Evolutionary conservation across 805 yeast genomes (phyloP).

Genomic region (Saturnispora kantuleensis): DNA sequence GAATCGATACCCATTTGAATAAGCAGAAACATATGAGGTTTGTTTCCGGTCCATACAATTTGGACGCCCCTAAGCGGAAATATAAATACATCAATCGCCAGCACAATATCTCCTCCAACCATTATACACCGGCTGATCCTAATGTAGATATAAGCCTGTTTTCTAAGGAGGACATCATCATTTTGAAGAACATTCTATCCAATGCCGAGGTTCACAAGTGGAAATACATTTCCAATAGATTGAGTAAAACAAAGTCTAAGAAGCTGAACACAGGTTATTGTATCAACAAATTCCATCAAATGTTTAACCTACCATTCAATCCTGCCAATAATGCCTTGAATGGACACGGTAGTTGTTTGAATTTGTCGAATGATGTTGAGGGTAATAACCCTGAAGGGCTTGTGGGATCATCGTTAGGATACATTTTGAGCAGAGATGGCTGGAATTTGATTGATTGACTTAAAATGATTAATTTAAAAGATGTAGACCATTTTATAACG

Average conservation of each 20-base stretch:
- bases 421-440: constrained; percentile 23
- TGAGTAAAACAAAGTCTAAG: constrained; percentile 24
- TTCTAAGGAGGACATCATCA: constrained; percentile 24
- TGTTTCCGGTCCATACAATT: not conserved
- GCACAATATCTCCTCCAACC: constrained; percentile 9
- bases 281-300: constrained; percentile 24
- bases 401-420: constrained; percentile 26
- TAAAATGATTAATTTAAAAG: too few relatives aligned
- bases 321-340: constrained; percentile 18
- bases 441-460: constrained; percentile 20
- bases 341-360: constrained; percentile 15
- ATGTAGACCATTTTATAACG: not conserved
- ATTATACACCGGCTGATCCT: constrained; percentile 21
- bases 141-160: constrained; percentile 18
- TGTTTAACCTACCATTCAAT: constrained; percentile 25
- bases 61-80: constrained; percentile 1
- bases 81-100: constrained; percentile 15
- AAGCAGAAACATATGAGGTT: constrained; percentile 1
- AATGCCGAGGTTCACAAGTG: constrained; percentile 27
- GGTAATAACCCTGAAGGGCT: constrained; percentile 23
- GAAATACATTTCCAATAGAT: constrained; percentile 24
- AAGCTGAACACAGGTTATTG: constrained; percentile 25
- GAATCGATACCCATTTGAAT: not conserved
- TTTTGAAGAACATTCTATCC: constrained; percentile 22
- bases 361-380: constrained; percentile 1